These are phyloP conservation scores for Penicillium bovifimosum DNA, from an alignment of 495 filamentous ascomycete genomes.

Conservation along the genomic window DNA sequence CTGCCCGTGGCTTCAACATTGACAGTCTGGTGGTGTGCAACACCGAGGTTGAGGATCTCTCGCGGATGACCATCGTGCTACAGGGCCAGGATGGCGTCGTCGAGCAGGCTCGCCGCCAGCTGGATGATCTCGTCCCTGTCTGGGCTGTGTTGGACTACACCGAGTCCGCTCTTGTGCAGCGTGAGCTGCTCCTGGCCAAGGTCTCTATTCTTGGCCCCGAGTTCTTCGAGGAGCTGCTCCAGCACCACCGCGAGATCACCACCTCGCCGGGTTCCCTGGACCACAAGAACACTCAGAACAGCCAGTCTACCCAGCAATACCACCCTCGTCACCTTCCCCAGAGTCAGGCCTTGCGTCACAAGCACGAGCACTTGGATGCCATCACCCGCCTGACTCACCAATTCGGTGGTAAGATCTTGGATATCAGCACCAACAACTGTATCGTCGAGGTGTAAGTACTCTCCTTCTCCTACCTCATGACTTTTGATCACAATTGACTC, in stretches of 20 bases:
- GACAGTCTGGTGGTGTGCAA: constrained; percentile 96
- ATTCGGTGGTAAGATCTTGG: constrained; percentile 93
- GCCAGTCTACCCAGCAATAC: constrained; percentile 45
- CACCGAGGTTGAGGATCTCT: constrained; percentile 95
- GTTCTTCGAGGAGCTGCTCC: constrained; percentile 93
- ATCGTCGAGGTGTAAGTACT: constrained; percentile 88
- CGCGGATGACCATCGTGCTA: constrained; percentile 97
- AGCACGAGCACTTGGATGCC: constrained; percentile 91
- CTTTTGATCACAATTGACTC: neutral
- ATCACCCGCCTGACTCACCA: constrained; percentile 96
- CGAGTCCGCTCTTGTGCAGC: constrained; percentile 84
- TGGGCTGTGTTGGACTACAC: constrained; percentile 99
- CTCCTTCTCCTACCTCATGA: neutral
- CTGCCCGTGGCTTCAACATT: constrained; percentile 97
- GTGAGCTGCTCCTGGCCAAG: constrained; percentile 94
- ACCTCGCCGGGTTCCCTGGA: constrained; percentile 35
- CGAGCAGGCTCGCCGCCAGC: constrained; percentile 90
- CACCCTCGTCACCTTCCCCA: constrained; percentile 80
- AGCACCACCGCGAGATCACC: constrained; percentile 80
- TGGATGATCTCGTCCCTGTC: constrained; percentile 94
- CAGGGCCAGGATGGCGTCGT: constrained; percentile 95
- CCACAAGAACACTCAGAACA: constrained; percentile 24
- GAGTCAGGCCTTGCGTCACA: constrained; percentile 85
- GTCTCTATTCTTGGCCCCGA: constrained; percentile 92
- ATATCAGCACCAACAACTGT: constrained; percentile 97